Conservation (phyloP, 495 filamentous ascomycete species). For the Thozetella sp. region DNA sequence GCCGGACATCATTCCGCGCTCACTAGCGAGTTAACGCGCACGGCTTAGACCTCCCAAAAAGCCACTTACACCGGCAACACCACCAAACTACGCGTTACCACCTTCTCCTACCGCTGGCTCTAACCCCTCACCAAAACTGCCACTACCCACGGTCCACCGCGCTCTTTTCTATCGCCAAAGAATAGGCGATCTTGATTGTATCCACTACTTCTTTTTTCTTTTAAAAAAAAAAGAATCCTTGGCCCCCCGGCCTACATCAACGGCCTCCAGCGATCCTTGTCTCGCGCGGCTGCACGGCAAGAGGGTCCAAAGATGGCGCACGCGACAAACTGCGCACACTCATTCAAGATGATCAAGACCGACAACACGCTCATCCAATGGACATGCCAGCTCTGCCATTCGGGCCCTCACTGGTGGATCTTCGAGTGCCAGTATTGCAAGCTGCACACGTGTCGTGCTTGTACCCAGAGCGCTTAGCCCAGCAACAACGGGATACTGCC, state of each 20-base stretch:
- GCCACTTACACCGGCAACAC: too few relatives aligned
- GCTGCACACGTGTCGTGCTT: conserved; percentile 71
- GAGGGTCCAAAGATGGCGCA: conserved; percentile 55
- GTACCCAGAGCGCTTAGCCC: conserved; percentile 53
- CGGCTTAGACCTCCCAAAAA: too few relatives aligned
- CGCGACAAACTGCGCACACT: conserved; percentile 65
- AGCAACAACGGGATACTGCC: background rate
- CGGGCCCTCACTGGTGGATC: conserved; percentile 81
- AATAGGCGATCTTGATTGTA: too few relatives aligned
- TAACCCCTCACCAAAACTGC: too few relatives aligned
- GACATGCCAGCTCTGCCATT: conserved; percentile 77
- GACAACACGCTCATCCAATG: conserved; percentile 75
- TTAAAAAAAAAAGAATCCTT: too few relatives aligned
- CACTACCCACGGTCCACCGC: too few relatives aligned
- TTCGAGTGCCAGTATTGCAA: conserved; percentile 80
- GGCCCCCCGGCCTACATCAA: background rate
- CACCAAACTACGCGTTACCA: too few relatives aligned
- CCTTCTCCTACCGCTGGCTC: too few relatives aligned
- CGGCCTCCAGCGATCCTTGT: background rate
- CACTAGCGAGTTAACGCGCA: too few relatives aligned
- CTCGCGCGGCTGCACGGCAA: background rate
- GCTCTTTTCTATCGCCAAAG: too few relatives aligned
- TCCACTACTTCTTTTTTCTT: too few relatives aligned
- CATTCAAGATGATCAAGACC: conserved; percentile 77
- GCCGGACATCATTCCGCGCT: too few relatives aligned